These are phyloP conservation scores for Vigna hirtella DNA, from an alignment of 306 rosid species.

Conservation along the genomic window DNA sequence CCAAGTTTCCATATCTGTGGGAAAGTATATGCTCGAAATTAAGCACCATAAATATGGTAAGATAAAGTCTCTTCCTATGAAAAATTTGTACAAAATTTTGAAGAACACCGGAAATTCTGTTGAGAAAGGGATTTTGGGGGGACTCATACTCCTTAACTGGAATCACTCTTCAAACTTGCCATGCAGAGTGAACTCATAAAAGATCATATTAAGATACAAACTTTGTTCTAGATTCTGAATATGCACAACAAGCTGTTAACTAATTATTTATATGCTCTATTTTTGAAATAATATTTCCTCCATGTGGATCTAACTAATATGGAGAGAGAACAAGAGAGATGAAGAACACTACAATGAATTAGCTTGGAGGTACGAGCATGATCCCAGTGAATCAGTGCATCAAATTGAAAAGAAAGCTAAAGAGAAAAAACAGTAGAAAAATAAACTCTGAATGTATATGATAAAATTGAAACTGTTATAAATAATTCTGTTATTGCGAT, in stretches of 20 bases:
- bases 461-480: slow-evolving; percentile 34
- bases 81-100: not conserved
- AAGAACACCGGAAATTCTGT: slow-evolving; percentile 1
- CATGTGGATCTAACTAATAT: not conserved
- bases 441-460: not conserved
- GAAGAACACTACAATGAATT: not conserved
- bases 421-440: slow-evolving; percentile 13
- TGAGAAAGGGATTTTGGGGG: not conserved
- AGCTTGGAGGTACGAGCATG: not conserved
- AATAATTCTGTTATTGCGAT: slow-evolving; percentile 53
- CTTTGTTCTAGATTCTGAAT: slow-evolving; percentile 30
- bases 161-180: slow-evolving; percentile 3
- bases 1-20: slow-evolving; percentile 17
- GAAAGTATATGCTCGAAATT: slow-evolving; percentile 4
- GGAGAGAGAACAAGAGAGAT: not conserved
- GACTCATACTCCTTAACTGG: slow-evolving; percentile 17
- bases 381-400: not conserved
- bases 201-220: not conserved
- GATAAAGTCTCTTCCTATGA: not conserved
- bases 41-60: slow-evolving; percentile 13
- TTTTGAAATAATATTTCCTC: not conserved
- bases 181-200: slow-evolving; percentile 12
- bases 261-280: not conserved
- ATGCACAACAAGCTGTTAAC: not conserved
- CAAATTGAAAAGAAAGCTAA: not conserved